These are phyloP conservation scores for Drechslerella stenobrocha DNA, from an alignment of 2,329 filamentous ascomycete species.

Conservation along the genomic window DNA sequence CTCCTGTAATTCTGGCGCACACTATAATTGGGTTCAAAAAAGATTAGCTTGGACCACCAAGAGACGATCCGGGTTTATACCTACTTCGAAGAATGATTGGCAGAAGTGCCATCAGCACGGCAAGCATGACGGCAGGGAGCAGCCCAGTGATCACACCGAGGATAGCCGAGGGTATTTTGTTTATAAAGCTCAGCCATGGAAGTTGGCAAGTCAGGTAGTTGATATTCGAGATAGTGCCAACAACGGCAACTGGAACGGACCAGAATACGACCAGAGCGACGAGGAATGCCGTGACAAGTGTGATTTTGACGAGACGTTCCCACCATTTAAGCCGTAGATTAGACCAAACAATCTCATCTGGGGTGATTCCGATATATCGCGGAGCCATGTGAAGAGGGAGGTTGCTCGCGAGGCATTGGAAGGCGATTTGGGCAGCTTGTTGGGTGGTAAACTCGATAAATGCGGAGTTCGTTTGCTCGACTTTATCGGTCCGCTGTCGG, in stretches of 20 bases:
- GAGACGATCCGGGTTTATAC: conserved; percentile 48
- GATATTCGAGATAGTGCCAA: conserved; percentile 85
- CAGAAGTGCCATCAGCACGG: conserved; percentile 82
- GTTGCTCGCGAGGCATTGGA: conserved; percentile 84
- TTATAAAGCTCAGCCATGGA: conserved; percentile 73
- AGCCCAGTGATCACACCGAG: conserved; percentile 83
- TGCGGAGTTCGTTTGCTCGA: conserved; percentile 71
- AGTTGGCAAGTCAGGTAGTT: conserved; percentile 66
- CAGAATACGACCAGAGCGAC: conserved; percentile 83
- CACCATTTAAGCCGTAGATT: conserved; percentile 84
- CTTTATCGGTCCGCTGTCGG: conserved; percentile 68
- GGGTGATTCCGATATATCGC: conserved; percentile 78
- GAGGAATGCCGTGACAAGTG: conserved; percentile 72
- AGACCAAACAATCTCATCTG: conserved; percentile 82
- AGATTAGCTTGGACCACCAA: background rate
- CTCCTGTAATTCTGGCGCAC: conserved; percentile 73
- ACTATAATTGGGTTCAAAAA: conserved; percentile 61
- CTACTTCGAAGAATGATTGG: conserved; percentile 77
- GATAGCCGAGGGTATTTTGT: conserved; percentile 69
- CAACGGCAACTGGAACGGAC: conserved; percentile 73
- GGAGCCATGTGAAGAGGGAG: conserved; percentile 83
- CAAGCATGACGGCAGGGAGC: conserved; percentile 75
- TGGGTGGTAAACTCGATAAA: conserved; percentile 89
- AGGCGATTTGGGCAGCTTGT: conserved; percentile 80
- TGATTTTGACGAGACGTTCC: conserved; percentile 75